Conservation (phyloP, 1,284 basidiomycete genomes). For the Boletus semigastroideus region DNA sequence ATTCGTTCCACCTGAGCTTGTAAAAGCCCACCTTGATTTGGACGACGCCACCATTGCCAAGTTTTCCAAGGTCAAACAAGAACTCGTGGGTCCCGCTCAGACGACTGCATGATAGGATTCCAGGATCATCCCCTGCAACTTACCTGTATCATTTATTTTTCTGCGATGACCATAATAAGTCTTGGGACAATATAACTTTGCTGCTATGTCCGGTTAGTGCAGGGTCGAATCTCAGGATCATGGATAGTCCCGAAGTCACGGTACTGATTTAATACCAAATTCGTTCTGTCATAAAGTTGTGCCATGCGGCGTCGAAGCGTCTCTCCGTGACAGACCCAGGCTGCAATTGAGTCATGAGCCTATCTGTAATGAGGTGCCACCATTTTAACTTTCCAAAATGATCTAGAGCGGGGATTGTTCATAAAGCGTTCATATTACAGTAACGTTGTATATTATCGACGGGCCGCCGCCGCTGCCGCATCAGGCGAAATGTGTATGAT, state of each 20-base stretch:
- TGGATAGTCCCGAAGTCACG: neutral
- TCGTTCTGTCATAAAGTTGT: neutral
- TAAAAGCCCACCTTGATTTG: slow-evolving; percentile 53
- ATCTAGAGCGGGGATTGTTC: too few species aligned
- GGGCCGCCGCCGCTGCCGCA: too few species aligned
- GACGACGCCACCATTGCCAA: slow-evolving; percentile 44
- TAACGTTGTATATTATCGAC: too few species aligned
- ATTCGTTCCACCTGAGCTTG: slow-evolving; percentile 50
- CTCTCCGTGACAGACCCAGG: too few species aligned
- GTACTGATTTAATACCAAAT: neutral
- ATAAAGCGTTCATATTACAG: too few species aligned
- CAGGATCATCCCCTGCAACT: neutral
- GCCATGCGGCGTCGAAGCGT: too few species aligned
- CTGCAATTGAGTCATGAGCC: too few species aligned
- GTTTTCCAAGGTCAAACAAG: slow-evolving; percentile 36
- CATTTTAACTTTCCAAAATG: too few species aligned
- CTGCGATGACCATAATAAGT: too few species aligned
- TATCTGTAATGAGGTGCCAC: too few species aligned
- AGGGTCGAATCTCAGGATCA: slow-evolving; percentile 2
- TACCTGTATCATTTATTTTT: slow-evolving; percentile 17
- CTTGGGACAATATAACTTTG: neutral
- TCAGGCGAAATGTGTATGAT: too few species aligned
- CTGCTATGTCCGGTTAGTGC: slow-evolving; percentile 7
- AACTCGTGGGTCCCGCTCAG: slow-evolving; percentile 29
- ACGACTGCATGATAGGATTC: neutral